A percentile compares a stretch with the other conserved stretches of the same genome.
Conservation (phyloP, 2,329 filamentous ascomycete species). For the Juglanconis sp. region DNA sequence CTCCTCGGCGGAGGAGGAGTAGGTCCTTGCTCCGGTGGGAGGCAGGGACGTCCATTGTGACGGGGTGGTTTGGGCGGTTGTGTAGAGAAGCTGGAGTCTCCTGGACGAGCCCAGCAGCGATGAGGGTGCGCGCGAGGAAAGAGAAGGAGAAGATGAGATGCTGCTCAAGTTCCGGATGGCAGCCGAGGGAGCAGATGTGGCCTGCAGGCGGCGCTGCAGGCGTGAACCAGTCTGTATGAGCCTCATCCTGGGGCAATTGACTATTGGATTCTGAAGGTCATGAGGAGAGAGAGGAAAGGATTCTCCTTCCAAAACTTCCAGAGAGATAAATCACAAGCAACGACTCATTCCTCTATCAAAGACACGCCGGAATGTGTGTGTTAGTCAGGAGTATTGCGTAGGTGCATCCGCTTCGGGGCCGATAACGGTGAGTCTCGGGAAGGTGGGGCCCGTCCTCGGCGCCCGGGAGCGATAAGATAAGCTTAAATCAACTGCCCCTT, state of each 20-base stretch:
- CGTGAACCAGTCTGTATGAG: slow-evolving; percentile 1
- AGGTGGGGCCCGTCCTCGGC: neutral
- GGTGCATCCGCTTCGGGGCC: neutral
- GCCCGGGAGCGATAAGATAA: neutral
- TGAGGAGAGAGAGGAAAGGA: neutral
- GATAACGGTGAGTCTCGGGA: neutral
- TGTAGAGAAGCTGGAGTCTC: neutral
- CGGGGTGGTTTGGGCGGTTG: neutral
- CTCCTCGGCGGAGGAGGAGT: slow-evolving; percentile 14
- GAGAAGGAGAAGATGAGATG: neutral
- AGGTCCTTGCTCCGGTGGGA: neutral
- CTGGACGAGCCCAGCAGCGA: neutral
- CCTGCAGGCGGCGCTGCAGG: slow-evolving; percentile 6
- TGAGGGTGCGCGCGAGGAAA: neutral
- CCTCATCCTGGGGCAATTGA: slow-evolving; percentile 8
- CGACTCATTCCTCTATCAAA: neutral
- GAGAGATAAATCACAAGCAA: neutral
- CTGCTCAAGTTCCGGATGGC: neutral
- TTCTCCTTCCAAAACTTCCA: too few relatives aligned
- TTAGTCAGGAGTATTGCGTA: neutral
- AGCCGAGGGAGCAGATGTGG: neutral
- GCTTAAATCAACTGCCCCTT: neutral
- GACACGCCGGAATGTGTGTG: neutral
- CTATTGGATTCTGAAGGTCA: neutral
- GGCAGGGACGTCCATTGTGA: neutral